These are phyloP conservation scores for Hypomyces perniciosus DNA, from an alignment of 2,329 filamentous ascomycete genomes.

Conservation along the genomic window DNA sequence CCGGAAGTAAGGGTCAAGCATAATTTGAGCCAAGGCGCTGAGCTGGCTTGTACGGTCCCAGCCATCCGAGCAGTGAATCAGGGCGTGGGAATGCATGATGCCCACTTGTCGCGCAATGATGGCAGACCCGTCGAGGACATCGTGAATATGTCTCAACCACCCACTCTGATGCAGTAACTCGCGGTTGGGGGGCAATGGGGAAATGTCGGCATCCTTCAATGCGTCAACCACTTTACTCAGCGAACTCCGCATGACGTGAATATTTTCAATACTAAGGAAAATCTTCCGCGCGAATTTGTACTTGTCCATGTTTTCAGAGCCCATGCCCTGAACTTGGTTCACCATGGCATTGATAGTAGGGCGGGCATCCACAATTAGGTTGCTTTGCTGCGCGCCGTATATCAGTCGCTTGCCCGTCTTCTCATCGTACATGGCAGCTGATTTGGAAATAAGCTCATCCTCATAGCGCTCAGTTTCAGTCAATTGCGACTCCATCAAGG, in stretches of 20 bases:
- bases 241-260: slow-evolving; percentile 94
- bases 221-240: slow-evolving; percentile 82
- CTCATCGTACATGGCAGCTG: slow-evolving; percentile 43
- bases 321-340: slow-evolving; percentile 88
- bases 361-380: slow-evolving; percentile 91
- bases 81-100: slow-evolving; percentile 85
- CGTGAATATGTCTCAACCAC: slow-evolving; percentile 85
- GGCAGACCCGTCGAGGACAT: slow-evolving; percentile 75
- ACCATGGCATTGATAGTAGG: slow-evolving; percentile 91
- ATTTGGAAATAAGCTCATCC: slow-evolving; percentile 54
- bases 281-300: slow-evolving; percentile 89
- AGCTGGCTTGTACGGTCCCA: slow-evolving; percentile 98
- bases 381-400: slow-evolving; percentile 88
- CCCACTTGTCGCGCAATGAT: slow-evolving; percentile 84
- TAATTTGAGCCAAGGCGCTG: slow-evolving; percentile 83
- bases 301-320: slow-evolving; percentile 96
- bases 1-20: slow-evolving; percentile 91
- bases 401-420: slow-evolving; percentile 59
- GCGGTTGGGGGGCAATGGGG: slow-evolving; percentile 72
- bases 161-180: slow-evolving; percentile 76
- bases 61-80: slow-evolving; percentile 97
- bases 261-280: slow-evolving; percentile 95
- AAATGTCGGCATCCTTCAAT: slow-evolving; percentile 87
- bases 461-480: slow-evolving; percentile 61
- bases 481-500: slow-evolving; percentile 41